These are phyloP conservation scores for Phytopythium montanum DNA, from an alignment of 352 stramenopile genomes.

Conservation along the genomic window DNA sequence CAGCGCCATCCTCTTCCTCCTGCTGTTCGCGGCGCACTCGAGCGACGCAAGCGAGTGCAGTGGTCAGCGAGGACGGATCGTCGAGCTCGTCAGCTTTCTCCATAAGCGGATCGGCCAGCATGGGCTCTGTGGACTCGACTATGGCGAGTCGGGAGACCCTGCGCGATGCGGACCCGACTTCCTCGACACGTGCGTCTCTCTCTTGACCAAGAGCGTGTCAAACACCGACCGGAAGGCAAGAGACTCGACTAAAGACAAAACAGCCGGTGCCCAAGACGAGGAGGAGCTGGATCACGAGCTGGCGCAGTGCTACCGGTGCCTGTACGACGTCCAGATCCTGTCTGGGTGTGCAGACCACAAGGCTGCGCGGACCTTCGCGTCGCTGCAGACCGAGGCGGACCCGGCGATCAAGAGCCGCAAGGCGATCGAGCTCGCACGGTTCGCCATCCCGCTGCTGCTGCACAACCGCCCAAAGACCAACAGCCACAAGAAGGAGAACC, in stretches of 20 bases:
- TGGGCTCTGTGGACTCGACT: conserved; percentile 41
- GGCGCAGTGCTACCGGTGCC: conserved; percentile 66
- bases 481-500: conserved; percentile 68
- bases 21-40: conserved; percentile 25
- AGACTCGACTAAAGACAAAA: conserved; percentile 7
- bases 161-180: conserved; percentile 19
- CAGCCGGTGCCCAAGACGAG: conserved; percentile 13
- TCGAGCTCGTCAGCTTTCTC: conserved; percentile 30
- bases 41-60: conserved; percentile 8
- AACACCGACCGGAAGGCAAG: neutral
- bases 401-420: conserved; percentile 19
- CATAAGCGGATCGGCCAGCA: conserved; percentile 40
- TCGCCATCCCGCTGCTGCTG: conserved; percentile 60
- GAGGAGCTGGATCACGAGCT: conserved; percentile 44
- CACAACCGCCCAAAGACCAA: conserved; percentile 55
- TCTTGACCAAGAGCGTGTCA: conserved; percentile 26
- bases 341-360: conserved; percentile 58
- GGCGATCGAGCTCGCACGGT: conserved; percentile 34
- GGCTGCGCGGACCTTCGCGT: conserved; percentile 29
- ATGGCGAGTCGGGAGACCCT: conserved; percentile 12
- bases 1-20: conserved; percentile 47
- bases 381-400: conserved; percentile 22
- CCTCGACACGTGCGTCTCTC: conserved; percentile 32
- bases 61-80: neutral
- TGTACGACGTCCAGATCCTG: conserved; percentile 75